Percentiles rank a stretch among this genome's conserved stretches.
phyloP scores from a whole-genome alignment of 176 grass and related monocot species.

The Zoysia pacifica region DNA sequence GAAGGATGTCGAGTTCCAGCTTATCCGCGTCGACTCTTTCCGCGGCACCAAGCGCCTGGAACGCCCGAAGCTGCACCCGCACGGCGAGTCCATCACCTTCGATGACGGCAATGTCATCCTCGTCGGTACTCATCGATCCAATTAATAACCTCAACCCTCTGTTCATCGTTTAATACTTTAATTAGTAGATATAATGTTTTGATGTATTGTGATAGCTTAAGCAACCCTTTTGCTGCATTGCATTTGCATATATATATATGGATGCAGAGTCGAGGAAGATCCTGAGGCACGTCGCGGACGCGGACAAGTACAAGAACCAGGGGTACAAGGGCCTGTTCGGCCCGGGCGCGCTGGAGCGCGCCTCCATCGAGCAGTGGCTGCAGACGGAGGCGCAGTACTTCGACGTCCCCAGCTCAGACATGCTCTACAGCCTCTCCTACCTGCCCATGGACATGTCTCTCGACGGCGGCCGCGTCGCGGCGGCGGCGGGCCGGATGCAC shows the following conservation, averaged over 20 bases:
- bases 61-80: constrained; percentile 37
- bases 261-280: constrained; percentile 75
- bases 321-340: constrained; percentile 68
- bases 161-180: too few species aligned
- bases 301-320: constrained; percentile 63
- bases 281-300: constrained; percentile 64
- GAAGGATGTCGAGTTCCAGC: constrained; percentile 74
- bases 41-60: constrained; percentile 37
- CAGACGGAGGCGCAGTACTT: constrained; percentile 82
- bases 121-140: constrained; percentile 29
- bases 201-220: neutral
- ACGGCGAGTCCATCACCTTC: constrained; percentile 60
- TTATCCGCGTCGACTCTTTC: constrained; percentile 65
- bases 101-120: constrained; percentile 52
- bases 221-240: too few species aligned
- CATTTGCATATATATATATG: neutral
- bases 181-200: too few species aligned
- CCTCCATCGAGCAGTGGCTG: constrained; percentile 90
- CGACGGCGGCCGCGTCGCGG: neutral
- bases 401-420: constrained; percentile 64
- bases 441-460: constrained; percentile 31
- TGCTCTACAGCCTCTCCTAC: constrained; percentile 68
- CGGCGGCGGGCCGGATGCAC: constrained; percentile 6
- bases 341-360: constrained; percentile 64
- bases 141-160: too few species aligned